These are phyloP conservation scores for Cryptosporidium xiaoi DNA, from an alignment of 169 alveolate species.

Conservation along the genomic window DNA sequence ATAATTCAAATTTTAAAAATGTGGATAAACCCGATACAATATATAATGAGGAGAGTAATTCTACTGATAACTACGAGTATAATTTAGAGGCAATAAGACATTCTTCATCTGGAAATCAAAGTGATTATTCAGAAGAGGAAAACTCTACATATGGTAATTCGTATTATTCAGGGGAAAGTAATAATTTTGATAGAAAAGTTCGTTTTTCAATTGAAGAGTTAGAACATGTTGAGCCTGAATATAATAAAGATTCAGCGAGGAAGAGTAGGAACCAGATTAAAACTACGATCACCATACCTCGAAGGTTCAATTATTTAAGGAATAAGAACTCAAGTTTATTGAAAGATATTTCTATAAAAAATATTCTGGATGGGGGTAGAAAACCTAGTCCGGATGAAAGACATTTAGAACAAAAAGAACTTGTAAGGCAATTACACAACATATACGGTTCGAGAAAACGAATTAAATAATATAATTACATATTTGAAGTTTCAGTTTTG, in stretches of 20 bases:
- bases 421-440: conserved; percentile 37
- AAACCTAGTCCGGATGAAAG: conserved; percentile 28
- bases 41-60: neutral
- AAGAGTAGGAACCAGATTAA: neutral
- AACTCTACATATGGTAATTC: neutral
- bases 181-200: conserved; percentile 31
- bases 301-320: conserved; percentile 63
- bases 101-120: neutral
- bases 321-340: conserved; percentile 46
- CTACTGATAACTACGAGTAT: neutral
- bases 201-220: conserved; percentile 41
- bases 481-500: neutral
- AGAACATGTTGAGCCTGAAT: neutral
- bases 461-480: neutral
- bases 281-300: conserved; percentile 35
- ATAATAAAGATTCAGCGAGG: neutral
- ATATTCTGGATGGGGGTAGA: conserved; percentile 37
- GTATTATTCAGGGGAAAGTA: neutral
- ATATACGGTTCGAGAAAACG: conserved; percentile 24
- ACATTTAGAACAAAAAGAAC: conserved; percentile 41
- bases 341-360: conserved; percentile 59
- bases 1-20: neutral
- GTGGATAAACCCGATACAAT: neutral
- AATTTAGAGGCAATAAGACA: too few species aligned
- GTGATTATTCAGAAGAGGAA: neutral